Evolutionary conservation across 73 alveolate genomes (phyloP).

Genomic region (Paramecium pentaurelia): DNA sequence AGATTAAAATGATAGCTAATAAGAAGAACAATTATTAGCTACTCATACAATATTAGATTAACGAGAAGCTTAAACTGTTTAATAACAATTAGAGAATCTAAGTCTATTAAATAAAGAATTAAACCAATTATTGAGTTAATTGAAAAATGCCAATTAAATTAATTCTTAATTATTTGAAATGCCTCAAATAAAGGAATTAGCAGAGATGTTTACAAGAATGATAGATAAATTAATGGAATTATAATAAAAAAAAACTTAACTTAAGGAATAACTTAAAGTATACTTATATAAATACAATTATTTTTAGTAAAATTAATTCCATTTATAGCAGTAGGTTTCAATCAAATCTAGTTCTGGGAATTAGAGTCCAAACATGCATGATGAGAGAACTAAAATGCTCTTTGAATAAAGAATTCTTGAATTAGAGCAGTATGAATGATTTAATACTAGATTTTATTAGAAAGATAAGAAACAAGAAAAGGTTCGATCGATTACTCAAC

Average conservation of each 20-base stretch:
- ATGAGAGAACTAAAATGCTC: neutral
- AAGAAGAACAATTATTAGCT: neutral
- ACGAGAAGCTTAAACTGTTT: neutral
- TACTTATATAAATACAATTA: neutral
- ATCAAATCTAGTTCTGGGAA: conserved; percentile 4
- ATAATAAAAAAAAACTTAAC: neutral
- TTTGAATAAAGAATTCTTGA: conserved; percentile 47
- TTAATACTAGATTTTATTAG: neutral
- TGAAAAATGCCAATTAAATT: neutral
- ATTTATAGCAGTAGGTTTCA: neutral
- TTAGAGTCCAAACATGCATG: neutral
- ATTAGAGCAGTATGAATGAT: conserved; percentile 4
- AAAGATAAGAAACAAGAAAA: neutral
- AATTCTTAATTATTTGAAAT: neutral
- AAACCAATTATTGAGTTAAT: neutral
- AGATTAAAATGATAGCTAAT: neutral
- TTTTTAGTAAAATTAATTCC: neutral
- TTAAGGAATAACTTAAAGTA: conserved; percentile 1
- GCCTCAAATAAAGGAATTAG: neutral
- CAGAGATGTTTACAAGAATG: neutral
- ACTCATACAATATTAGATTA: neutral
- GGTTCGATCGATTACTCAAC: neutral
- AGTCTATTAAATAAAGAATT: neutral
- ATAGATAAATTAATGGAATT: neutral
- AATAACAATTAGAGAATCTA: neutral